Percentiles rank a stretch among this genome's conserved stretches.
phyloP scores from a whole-genome alignment of 2,329 filamentous ascomycete genomes.

The Pseudogymnoascus sp. region DNA sequence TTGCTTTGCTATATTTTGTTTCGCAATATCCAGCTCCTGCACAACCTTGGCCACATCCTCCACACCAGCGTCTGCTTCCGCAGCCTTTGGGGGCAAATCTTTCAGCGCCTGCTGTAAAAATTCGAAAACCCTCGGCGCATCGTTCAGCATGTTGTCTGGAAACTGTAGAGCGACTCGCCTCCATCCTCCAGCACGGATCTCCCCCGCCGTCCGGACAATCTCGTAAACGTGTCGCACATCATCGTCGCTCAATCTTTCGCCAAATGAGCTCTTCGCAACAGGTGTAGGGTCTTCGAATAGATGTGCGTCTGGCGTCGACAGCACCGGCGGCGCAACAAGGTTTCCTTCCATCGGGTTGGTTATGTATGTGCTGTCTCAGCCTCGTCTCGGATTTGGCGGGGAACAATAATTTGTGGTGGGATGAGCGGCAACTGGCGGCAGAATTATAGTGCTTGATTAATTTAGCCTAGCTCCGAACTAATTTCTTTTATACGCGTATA shows the following conservation, averaged over 20 bases:
- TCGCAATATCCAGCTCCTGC: conserved; percentile 17
- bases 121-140: conserved; percentile 74
- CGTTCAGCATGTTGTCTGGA: conserved; percentile 82
- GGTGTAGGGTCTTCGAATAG: conserved; percentile 46
- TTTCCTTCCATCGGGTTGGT: conserved; percentile 36
- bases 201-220: conserved; percentile 67
- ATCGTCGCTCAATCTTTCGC: conserved; percentile 42
- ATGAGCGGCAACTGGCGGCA: neutral
- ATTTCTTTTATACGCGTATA: neutral
- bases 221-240: conserved; percentile 77
- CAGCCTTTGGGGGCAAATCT: conserved; percentile 12
- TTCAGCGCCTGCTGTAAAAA: conserved; percentile 49
- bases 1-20: conserved; percentile 23
- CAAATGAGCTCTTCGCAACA: neutral
- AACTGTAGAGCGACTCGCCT: conserved; percentile 85
- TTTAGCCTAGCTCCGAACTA: neutral
- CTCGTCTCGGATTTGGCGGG: conserved; percentile 3
- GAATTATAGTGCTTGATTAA: neutral
- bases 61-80: conserved; percentile 7
- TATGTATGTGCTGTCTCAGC: neutral
- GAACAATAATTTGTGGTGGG: conserved; percentile 10
- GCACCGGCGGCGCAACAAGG: conserved; percentile 48
- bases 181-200: conserved; percentile 68
- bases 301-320: conserved; percentile 57
- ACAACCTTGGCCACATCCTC: conserved; percentile 17